A percentile compares a stretch with the other conserved stretches of the same genome.
Evolutionary conservation across 2,329 filamentous ascomycete species (phyloP).

Genomic region (Stemphylium lycopersici): DNA sequence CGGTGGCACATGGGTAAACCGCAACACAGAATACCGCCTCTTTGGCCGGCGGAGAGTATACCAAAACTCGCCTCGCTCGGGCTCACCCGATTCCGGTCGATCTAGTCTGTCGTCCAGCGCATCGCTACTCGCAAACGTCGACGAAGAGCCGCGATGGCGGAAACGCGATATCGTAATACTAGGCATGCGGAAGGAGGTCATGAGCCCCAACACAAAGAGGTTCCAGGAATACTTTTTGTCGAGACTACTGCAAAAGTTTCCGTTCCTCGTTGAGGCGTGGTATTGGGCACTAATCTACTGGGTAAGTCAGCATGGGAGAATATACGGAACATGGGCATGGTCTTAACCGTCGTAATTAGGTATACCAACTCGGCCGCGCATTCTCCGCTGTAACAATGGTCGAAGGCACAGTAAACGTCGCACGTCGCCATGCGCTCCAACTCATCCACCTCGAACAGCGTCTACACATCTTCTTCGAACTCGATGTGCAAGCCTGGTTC

Average conservation of each 20-base stretch:
- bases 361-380: constrained; percentile 76
- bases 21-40: constrained; percentile 51
- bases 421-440: constrained; percentile 71
- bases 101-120: constrained; percentile 51
- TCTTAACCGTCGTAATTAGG: constrained; percentile 52
- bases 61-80: constrained; percentile 35
- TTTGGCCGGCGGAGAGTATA: constrained; percentile 37
- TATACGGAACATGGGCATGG: not conserved
- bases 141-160: constrained; percentile 55
- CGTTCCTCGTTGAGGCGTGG: constrained; percentile 76
- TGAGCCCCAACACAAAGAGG: constrained; percentile 66
- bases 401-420: constrained; percentile 70
- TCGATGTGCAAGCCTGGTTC: constrained; percentile 65
- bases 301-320: constrained; percentile 56
- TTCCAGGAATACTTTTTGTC: constrained; percentile 67
- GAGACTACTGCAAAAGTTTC: constrained; percentile 68
- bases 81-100: constrained; percentile 52
- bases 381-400: constrained; percentile 73
- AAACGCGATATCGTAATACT: constrained; percentile 57
- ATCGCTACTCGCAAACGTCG: constrained; percentile 50
- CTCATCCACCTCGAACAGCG: constrained; percentile 70
- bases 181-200: constrained; percentile 55
- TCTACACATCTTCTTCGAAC: constrained; percentile 69
- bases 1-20: constrained; percentile 68
- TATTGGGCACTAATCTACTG: constrained; percentile 80